These are phyloP conservation scores for Obelidium mucronatum DNA, from an alignment of 192 early-diverging fungal genomes.

Conservation along the genomic window DNA sequence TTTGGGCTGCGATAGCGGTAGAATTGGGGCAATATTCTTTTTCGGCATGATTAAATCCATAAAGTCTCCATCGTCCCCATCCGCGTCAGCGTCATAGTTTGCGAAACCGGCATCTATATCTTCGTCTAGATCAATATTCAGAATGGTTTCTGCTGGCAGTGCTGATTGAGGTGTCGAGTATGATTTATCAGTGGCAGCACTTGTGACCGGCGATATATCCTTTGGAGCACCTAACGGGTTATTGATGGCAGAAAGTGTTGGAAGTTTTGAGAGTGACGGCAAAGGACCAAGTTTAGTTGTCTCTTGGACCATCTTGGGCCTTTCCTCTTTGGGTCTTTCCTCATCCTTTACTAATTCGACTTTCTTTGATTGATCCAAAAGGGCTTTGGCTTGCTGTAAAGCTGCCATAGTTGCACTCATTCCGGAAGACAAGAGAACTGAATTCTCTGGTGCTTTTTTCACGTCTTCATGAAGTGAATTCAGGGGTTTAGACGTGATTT, in stretches of 20 bases:
- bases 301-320: background rate
- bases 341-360: background rate
- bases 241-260: background rate
- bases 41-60: conserved; percentile 18
- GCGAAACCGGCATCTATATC: conserved; percentile 21
- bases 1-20: conserved; percentile 2
- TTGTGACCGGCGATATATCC: background rate
- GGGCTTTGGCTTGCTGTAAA: background rate
- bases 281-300: conserved; percentile 15
- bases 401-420: conserved; percentile 5
- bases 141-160: background rate
- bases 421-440: no score
- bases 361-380: background rate
- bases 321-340: background rate
- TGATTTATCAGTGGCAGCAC: background rate
- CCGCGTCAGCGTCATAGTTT: conserved; percentile 25
- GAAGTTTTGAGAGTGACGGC: conserved; percentile 7
- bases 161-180: background rate
- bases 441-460: no score
- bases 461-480: no score
- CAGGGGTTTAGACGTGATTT: no score
- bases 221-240: background rate
- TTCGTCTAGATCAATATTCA: conserved; percentile 7
- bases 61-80: conserved; percentile 13
- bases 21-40: conserved; percentile 4